Evolutionary conservation across 2,329 filamentous ascomycete genomes (phyloP), one percentile per base, ranked within the genome.

Genomic region (Fusarium nanum): DNA sequence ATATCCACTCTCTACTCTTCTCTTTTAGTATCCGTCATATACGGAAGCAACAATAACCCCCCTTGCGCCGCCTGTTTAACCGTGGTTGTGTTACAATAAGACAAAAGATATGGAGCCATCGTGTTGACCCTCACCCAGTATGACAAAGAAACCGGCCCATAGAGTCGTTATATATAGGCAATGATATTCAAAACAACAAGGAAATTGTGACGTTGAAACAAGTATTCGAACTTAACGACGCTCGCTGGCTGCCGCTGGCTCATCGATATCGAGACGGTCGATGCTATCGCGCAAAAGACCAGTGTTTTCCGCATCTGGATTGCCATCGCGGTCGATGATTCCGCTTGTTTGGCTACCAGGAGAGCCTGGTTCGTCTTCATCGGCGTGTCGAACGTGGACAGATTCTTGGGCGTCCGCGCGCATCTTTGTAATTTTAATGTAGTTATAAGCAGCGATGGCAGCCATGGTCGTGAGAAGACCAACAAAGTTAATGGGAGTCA

Each of bases 401-500:
- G 85, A 82, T 34, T 79, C 76, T 73, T 84, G 84, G 2, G 94
- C 93, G 14, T 97, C 92, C 57, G 87, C 82, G 48, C 93, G 88
- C 96, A 99, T 98, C 80, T 92, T 93, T 50, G 84, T 86, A 68
- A 98, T 93, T 80, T 99, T 98, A 80, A 98, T 90, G 77, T 93
- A 98, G 77, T 99, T 99, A 81, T 99, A 99, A 16, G 90, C 89
- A 7, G 84, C 90, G 69, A 99, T 99, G 70, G 93, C 94, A 44
- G 86, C 84, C 72, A 98, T 93, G 0, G 96, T 99, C 52, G 97
- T 89, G n/a, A 97, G 77, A 14, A 99, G 84, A 10, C 96, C 96
- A 18, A 92, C 87, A 12, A 98, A 83, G 79, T 99, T 99, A 83
- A 99, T 89, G 1, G 91, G 84, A 0, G 94, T 98, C 47, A 99